Evolutionary conservation across 768 basidiomycete genomes (phyloP).

Genomic region (Suillus lakei): DNA sequence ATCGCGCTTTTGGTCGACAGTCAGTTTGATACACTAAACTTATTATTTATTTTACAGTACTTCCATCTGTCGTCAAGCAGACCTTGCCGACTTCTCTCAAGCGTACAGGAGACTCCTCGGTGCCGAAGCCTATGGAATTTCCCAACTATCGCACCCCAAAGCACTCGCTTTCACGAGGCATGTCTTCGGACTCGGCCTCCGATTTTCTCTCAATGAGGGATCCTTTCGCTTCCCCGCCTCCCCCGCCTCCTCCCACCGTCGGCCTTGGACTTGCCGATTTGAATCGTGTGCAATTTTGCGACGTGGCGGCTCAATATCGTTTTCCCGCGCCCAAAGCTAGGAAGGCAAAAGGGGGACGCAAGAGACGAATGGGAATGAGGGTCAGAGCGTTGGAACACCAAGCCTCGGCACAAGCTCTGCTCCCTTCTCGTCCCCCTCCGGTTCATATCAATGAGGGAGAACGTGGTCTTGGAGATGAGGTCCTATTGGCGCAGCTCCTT

Average conservation of each 20-base stretch:
- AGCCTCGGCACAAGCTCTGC: conserved; percentile 29
- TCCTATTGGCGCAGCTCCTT: conserved; percentile 32
- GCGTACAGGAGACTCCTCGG: neutral
- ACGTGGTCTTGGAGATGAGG: conserved; percentile 33
- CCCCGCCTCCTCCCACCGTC: conserved; percentile 31
- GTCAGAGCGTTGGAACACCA: conserved; percentile 29
- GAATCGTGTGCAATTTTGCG: conserved; percentile 28
- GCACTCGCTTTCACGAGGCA: conserved; percentile 23
- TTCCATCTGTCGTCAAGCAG: neutral
- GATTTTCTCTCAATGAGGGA: conserved; percentile 40
- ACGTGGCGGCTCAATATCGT: conserved; percentile 34
- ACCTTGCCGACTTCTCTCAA: neutral
- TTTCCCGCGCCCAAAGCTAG: conserved; percentile 37
- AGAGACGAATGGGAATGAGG: conserved; percentile 18
- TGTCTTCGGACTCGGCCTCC: conserved; percentile 29
- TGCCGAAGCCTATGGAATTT: neutral
- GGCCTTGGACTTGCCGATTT: conserved; percentile 31
- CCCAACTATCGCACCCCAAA: conserved; percentile 17
- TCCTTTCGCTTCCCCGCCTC: conserved; percentile 35
- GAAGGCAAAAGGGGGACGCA: conserved; percentile 26
- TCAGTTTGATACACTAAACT: neutral
- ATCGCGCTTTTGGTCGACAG: too few species aligned
- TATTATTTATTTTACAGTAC: conserved; percentile 1
- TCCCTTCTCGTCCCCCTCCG: conserved; percentile 23
- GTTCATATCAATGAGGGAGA: conserved; percentile 14